Base-by-base conservation (phyloP, 306 rosid genomes). In the Purshia tridentata region DNA sequence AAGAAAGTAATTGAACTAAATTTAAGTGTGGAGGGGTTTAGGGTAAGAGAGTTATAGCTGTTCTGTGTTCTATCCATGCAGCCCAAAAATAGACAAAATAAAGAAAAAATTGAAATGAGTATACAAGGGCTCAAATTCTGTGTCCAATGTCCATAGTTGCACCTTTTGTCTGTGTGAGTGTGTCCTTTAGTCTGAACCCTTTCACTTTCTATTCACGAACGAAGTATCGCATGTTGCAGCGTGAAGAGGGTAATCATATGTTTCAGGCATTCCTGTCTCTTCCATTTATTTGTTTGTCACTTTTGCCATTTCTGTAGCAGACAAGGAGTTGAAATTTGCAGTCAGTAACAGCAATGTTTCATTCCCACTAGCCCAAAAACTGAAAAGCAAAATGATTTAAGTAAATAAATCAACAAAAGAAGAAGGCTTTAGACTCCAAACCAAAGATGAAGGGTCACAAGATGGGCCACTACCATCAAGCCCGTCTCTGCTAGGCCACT, bases 241-340 rank as follows among this genome's bases (percentile, higher is more conserved):
- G 47, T 75, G 58, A 65, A 50, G 45, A 22, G 46, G 45, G 35
- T 54, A 44, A 75, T 65, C 72, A 65, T 52, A 54, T 53, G 78
- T 57, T 65, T 45, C 66, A 54, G 66, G 19, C 67, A 15, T n/a
- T 54, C 8, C 45, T 75, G 72, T 44, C 67, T 65, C 66, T 75
- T 48, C 66, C 35, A 23, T 75, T 54, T 75, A 23, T 75, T 54
- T 75, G 57, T 72, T 46, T 45, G n/a, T 58, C 76, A 58, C 35
- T 12, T 45, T 29, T 10, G 19, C 23, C 22, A 56, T 45, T 46
- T 55, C 54, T 71, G 44, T 55, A 42, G 54, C 29, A 56, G 66
- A 71, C 66, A 71, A 44, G 49, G 44, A 46, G 56, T 49, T 18
- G 48, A 29, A 55, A 9, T 12, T 42, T 71, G 14, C 8, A 19